Evolutionary conservation across 306 rosid genomes (phyloP), one percentile per base, ranked within the genome.

Genomic region (Adenanthera pavonina): DNA sequence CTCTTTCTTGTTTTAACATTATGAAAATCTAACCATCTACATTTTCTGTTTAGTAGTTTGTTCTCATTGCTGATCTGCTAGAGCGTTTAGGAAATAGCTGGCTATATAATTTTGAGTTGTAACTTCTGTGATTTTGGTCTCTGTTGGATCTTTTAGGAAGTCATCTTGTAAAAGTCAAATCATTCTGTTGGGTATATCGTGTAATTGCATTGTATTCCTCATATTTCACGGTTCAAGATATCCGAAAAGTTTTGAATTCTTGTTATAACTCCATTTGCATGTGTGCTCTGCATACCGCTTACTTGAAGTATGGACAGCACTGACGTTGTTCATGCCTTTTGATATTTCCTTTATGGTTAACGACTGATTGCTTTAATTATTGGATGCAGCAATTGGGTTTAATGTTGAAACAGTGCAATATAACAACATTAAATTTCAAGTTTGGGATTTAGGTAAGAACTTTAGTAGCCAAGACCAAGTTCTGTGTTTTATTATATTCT

Each of bases 341-440:
- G 16, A 7, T 47, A 19, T 78, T 56, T 77, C 73, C 60, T 82
- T 75, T 47, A 12, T 73, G 4, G 53, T 71, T 10, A 16, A 66
- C 83, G 54, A 74, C 46, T 81, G 48, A 76, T 41, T 68, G 66
- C 44, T 64, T 46, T 81, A 71, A 57, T 61, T 60, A 33, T 86
- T 80, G 78, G 81, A 78, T 91, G 92, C 97, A 96, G 99, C 99
- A 14, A 96, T 96, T 74, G 99, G 99, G 76, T 96, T 96, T 83
- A 96, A 96, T 87, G 99, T 96, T 35, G 99, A 96, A 87, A 96
- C 99, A 7, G 94, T 96, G 89, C 97, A 96, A 85, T 93, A 96
- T 78, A 96, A 93, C 90, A 96, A 90, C 89, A 93, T 96, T 87
- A 96, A 91, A 75, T 96, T 96, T 86, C 99, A 96, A 91, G 99